These are phyloP conservation scores for Lactuca saligna DNA, from an alignment of 129 eudicot species.

Conservation along the genomic window DNA sequence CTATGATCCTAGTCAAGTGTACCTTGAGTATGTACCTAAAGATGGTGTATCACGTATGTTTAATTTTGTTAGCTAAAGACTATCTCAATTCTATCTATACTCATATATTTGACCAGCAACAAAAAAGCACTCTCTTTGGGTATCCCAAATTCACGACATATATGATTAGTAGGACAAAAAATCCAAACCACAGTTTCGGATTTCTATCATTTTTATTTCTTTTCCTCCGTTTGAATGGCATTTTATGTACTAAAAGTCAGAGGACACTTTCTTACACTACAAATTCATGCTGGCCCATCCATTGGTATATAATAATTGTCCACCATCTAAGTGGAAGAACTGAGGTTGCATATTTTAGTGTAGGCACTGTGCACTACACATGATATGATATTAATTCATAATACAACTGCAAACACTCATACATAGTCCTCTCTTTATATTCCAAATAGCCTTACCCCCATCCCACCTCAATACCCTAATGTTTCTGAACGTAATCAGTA, in stretches of 20 bases:
- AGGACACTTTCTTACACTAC: constrained; percentile 24
- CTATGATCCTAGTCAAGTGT: not conserved
- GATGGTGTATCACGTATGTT: not conserved
- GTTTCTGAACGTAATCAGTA: constrained; percentile 32
- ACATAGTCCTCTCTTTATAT: constrained; percentile 33
- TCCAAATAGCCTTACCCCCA: constrained; percentile 24
- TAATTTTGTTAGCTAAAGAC: constrained; percentile 7
- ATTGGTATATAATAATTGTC: constrained; percentile 45
- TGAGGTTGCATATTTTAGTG: constrained; percentile 52
- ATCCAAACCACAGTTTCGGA: constrained; percentile 10
- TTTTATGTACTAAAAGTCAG: constrained; percentile 3
- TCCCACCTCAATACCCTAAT: not conserved
- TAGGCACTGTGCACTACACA: constrained; percentile 47
- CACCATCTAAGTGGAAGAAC: constrained; percentile 56
- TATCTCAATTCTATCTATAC: not conserved
- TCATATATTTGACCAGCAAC: not conserved
- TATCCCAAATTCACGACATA: constrained; percentile 25
- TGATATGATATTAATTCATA: constrained; percentile 28
- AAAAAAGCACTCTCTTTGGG: constrained; percentile 14
- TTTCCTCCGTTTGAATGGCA: constrained; percentile 16
- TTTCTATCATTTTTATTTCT: constrained; percentile 6
- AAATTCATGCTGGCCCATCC: constrained; percentile 45
- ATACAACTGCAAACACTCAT: constrained; percentile 18
- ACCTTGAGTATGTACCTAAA: not conserved
- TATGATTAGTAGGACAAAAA: constrained; percentile 9